Evolutionary conservation across 768 basidiomycete species (phyloP).

Genomic region (Phanerochaete carnosa): DNA sequence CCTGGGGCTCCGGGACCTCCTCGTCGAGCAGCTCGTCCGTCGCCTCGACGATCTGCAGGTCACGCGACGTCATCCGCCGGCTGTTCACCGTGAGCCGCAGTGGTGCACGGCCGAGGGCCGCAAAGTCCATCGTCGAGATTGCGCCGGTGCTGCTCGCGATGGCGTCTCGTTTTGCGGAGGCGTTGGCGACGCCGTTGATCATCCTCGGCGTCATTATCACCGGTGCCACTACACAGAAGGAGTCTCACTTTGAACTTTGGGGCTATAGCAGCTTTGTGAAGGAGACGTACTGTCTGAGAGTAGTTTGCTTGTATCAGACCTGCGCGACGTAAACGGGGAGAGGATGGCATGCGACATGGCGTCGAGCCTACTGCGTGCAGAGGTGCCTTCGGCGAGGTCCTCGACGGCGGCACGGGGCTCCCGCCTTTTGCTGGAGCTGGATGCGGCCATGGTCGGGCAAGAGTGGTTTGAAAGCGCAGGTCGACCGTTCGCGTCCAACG

Average conservation of each 20-base stretch:
- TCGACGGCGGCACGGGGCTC: constrained; percentile 39
- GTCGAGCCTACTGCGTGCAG: constrained; percentile 43
- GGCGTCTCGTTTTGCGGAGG: constrained; percentile 46
- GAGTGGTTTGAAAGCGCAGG: background rate
- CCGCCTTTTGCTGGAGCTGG: constrained; percentile 31
- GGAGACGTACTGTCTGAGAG: constrained; percentile 65
- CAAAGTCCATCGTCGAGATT: constrained; percentile 58
- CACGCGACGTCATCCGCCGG: constrained; percentile 74
- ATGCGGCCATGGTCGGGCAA: constrained; percentile 21
- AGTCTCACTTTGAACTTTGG: background rate
- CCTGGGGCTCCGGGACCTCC: constrained; percentile 70
- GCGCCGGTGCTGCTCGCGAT: constrained; percentile 34
- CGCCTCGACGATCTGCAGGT: constrained; percentile 81
- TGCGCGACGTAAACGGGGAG: constrained; percentile 58
- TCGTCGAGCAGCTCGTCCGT: constrained; percentile 70
- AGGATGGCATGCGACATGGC: constrained; percentile 68
- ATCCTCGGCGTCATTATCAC: constrained; percentile 88
- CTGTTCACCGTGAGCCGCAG: constrained; percentile 61
- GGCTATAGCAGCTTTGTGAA: background rate
- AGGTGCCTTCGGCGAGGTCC: constrained; percentile 27
- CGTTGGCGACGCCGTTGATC: constrained; percentile 68
- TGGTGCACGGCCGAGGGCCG: constrained; percentile 77
- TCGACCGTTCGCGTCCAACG: background rate
- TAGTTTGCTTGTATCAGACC: constrained; percentile 67
- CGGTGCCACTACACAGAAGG: constrained; percentile 60